Base-by-base conservation (phyloP, 1,139 yeast genomes). In the Pneumocystis sp. region DNA sequence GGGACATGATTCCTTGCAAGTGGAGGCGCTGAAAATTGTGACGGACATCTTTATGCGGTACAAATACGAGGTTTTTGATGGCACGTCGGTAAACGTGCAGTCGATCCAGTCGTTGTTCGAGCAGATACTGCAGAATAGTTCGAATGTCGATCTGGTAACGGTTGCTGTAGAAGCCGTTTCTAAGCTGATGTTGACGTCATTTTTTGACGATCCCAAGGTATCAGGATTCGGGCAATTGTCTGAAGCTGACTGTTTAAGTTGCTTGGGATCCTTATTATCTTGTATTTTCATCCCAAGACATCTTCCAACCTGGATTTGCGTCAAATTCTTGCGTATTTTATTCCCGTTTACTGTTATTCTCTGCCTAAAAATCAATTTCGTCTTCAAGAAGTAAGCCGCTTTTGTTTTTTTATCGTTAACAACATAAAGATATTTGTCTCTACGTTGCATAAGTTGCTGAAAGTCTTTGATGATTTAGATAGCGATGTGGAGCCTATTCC, bases 341-440 rank as follows among this genome's bases (percentile, higher is more conserved):
- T 93, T 56, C 97, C 97, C 0, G 96, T 89, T 0, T 90, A 89
- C 73, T 86, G 95, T 45, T 88, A 84, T 73, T 87, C 96, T 59
- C 91, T 87, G 70, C 77, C 81, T 0, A 79, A 78, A 37, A 96
- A 90, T 74, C 97, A 90, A 74, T 80, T 80, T 63, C 80, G 85
- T 68, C 77, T 91, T 72, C 82, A 86, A 6, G 77, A 82, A 31
- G 80, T 86, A 21, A 84, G 85, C 29, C 85, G 12, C 12, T 50
- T 4, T 86, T 7, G 6, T 75, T 89, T 61, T 78, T 25, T 39
- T 12, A 19, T 21, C 2, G 2, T 25, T 61, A 19, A 44, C 19
- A 4, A 7, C 25, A 25, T 12, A 45, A 7, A 61, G 63, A 39
- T 61, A 21, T 59, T 61, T 12, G 50, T 61, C 3, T 10, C 63